Evolutionary conservation across 75 land plant species (phyloP).

Genomic region (Chamaecyparis obtusa): DNA sequence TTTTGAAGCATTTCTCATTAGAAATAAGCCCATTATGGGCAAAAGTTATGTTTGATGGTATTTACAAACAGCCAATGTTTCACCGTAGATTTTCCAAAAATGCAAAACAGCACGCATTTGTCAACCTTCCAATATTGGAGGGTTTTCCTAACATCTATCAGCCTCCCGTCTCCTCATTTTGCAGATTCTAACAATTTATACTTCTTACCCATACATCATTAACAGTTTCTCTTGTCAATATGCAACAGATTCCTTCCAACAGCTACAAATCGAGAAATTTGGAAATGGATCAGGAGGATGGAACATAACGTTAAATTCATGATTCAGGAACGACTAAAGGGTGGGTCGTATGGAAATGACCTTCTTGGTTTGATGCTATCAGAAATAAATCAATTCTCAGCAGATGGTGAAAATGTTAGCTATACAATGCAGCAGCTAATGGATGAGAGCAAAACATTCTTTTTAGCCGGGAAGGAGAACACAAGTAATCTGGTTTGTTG

Average conservation of each 20-base stretch:
- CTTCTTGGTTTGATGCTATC: slow-evolving; percentile 39
- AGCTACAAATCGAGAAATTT: slow-evolving; percentile 2
- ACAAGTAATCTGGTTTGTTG: slow-evolving; percentile 29
- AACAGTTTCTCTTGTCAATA: not conserved
- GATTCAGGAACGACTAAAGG: slow-evolving; percentile 2
- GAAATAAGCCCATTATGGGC: not conserved
- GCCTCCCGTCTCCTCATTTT: not conserved
- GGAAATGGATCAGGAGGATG: slow-evolving; percentile 1
- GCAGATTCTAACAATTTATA: not conserved
- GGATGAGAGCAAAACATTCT: slow-evolving; percentile 45
- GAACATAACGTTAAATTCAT: not conserved
- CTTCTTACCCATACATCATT: not conserved
- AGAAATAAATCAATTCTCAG: not conserved
- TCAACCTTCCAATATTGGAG: not conserved
- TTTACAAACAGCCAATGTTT: too few relatives aligned
- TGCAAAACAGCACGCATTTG: not conserved
- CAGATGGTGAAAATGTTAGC: not conserved
- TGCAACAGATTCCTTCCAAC: slow-evolving; percentile 14
- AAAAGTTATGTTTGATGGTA: not conserved
- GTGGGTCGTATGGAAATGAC: slow-evolving; percentile 23
- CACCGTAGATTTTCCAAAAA: not conserved
- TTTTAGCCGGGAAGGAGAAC: slow-evolving; percentile 43
- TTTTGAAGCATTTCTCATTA: not conserved
- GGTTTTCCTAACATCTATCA: not conserved
- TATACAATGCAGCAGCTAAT: slow-evolving; percentile 25